Conservation (phyloP, 768 basidiomycete genomes). For the Kwoniella sp. region DNA sequence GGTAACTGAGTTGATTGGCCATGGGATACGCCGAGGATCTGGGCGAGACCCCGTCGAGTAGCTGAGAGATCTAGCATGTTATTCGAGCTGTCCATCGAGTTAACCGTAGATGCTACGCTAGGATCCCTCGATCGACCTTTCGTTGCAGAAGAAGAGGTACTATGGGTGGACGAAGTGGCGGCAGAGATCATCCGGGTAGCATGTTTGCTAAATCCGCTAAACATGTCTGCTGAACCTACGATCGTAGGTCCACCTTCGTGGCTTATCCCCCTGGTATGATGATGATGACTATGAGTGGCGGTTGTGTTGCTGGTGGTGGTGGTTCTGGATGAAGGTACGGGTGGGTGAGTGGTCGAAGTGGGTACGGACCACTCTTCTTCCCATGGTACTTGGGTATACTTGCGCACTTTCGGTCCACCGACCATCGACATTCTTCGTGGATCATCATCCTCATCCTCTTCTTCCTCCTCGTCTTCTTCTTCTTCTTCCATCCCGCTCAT, state of each 20-base stretch:
- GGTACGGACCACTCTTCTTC: conserved; percentile 14
- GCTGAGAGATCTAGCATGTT: conserved; percentile 1
- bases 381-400: conserved; percentile 27
- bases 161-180: not conserved
- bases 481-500: conserved; percentile 5
- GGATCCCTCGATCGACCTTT: not conserved
- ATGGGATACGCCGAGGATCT: conserved; percentile 3
- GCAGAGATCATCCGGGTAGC: conserved; percentile 11
- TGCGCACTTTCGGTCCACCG: conserved; percentile 26
- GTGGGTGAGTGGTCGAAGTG: not conserved
- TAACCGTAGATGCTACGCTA: not conserved
- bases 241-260: conserved; percentile 3
- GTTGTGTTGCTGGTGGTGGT: not conserved
- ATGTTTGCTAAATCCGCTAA: conserved; percentile 21
- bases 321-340: not conserved
- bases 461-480: conserved; percentile 3
- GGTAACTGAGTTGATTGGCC: too few species aligned
- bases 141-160: not conserved
- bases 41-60: conserved; percentile 15
- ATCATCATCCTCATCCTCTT: conserved; percentile 23
- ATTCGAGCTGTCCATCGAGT: not conserved
- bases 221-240: conserved; percentile 21
- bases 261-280: not conserved
- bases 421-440: conserved; percentile 29
- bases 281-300: not conserved